Base-by-base conservation (phyloP, 805 yeast genomes). In the Hermanozyma aechmeae region DNA sequence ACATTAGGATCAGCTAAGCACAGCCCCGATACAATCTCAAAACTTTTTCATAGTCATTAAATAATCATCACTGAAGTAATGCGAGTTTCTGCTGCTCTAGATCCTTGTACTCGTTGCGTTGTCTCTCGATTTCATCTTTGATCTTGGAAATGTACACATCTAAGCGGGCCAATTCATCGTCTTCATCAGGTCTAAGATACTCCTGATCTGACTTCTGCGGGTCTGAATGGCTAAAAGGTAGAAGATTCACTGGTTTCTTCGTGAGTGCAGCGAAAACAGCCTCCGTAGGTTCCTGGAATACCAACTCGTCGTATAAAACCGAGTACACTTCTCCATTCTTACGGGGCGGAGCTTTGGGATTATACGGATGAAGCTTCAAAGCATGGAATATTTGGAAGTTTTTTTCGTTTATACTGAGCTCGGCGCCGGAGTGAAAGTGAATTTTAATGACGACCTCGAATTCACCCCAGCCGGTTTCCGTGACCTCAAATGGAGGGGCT, bases 381-480 rank as follows among this genome's bases (percentile, higher is more conserved):
- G 83, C 95, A 50, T 92, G 98, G 48, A 85, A 83, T 28, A 92
- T 63, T 24, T 77, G 80, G 26, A 92, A 59, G 53, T 81, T 78
- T 60, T 92, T 92, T 49, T 92, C 98, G 42, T 77, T 79, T 19
- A 61, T 57, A 2, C 67, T 66, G 24, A 62, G 43, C 26, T 62
- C 69, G 11, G 93, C 79, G 17, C 83, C 94, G n/a, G 78, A 69
- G 22, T 76, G 78, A 53, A 92, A 92, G 51, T 78, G 87, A 12
- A 92, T 73, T 49, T 87, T 83, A 31, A 92, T 77, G 21, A 82
- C 73, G 37, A 92, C 80, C 48, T 92, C 99, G 55, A 92, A 92
- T 53, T 92, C 99, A 41, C 99, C 99, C 99, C 99, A 92, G 0
- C 99, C 99, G 0, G 97, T 83, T 48, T 92, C 99, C 2, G 95